A percentile compares a stretch with the other conserved stretches of the same genome.
These are phyloP conservation scores for Fusarium oligoseptatum DNA, from an alignment of 2,329 filamentous ascomycete species.

Conservation along the genomic window DNA sequence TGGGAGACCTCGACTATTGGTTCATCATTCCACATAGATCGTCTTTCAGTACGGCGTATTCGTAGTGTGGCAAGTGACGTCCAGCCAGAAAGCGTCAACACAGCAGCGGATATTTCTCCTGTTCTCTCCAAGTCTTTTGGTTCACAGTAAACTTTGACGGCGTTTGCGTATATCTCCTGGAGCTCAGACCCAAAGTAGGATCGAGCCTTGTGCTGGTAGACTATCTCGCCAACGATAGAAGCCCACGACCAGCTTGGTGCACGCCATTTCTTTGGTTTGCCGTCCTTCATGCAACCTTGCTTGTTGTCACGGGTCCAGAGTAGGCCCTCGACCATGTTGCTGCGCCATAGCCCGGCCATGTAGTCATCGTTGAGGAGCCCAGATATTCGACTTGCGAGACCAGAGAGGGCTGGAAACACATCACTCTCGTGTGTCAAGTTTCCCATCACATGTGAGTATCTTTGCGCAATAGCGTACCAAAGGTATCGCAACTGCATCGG, in stretches of 20 bases:
- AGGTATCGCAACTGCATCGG: constrained; percentile 10
- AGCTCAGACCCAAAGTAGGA: neutral
- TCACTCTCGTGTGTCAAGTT: constrained; percentile 26
- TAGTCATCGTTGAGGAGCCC: constrained; percentile 19
- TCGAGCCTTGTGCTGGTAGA: constrained; percentile 7
- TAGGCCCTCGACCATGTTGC: constrained; percentile 16
- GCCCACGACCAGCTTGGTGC: constrained; percentile 32
- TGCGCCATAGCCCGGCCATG: constrained; percentile 14
- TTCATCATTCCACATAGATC: neutral
- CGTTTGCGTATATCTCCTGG: constrained; percentile 7
- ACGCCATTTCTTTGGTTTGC: constrained; percentile 3
- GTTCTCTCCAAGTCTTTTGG: neutral
- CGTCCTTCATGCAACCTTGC: too few relatives aligned
- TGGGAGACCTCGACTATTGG: neutral
- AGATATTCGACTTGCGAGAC: constrained; percentile 21
- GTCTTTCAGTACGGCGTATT: neutral
- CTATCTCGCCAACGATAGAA: constrained; percentile 10
- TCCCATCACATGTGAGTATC: constrained; percentile 19
- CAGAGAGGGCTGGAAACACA: constrained; percentile 27
- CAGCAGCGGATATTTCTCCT: constrained; percentile 2
- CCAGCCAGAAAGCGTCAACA: constrained; percentile 15
- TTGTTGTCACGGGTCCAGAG: constrained; percentile 4
- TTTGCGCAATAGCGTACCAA: constrained; percentile 25
- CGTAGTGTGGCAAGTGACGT: neutral
- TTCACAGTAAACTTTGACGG: neutral